A percentile compares a stretch with the other conserved stretches of the same genome.
Evolutionary conservation across 1,139 yeast genomes (phyloP).

Genomic region (Pichia sp.): DNA sequence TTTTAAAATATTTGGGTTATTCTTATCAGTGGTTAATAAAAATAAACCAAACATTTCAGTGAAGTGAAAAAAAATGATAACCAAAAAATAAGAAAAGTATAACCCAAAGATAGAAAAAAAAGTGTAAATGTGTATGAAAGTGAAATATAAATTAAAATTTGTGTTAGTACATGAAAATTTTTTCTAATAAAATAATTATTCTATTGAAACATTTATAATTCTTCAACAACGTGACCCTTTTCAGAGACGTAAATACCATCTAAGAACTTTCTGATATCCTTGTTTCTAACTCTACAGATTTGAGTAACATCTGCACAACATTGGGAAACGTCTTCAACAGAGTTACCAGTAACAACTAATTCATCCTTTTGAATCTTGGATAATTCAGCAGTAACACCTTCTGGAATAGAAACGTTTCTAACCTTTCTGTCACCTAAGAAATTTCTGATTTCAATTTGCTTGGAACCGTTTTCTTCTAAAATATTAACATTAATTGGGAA

Average conservation of each 20-base stretch:
- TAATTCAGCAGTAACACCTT: conserved; percentile 81
- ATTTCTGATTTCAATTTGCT: conserved; percentile 93
- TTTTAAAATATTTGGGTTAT: conserved; percentile 16
- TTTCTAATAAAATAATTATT: conserved; percentile 21
- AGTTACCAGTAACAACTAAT: conserved; percentile 88
- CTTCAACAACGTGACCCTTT: conserved; percentile 80
- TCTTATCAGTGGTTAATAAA: conserved; percentile 28
- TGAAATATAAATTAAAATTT: conserved; percentile 3
- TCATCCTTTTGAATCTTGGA: conserved; percentile 91
- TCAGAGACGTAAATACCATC: conserved; percentile 99
- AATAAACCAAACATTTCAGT: conserved; percentile 23
- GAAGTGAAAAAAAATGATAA: neutral
- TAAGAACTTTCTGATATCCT: conserved; percentile 99
- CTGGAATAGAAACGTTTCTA: conserved; percentile 76
- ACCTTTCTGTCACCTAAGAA: conserved; percentile 98
- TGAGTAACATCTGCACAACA: conserved; percentile 98
- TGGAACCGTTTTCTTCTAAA: conserved; percentile 66
- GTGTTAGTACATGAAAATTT: conserved; percentile 1
- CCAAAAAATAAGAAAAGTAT: conserved; percentile 23
- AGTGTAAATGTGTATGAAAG: neutral
- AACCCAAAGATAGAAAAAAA: conserved; percentile 18
- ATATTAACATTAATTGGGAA: conserved; percentile 99
- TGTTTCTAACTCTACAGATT: conserved; percentile 98
- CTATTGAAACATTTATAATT: conserved; percentile 26
- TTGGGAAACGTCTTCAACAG: conserved; percentile 96